These are phyloP conservation scores for Lenzites betulinus DNA, from an alignment of 768 basidiomycete genomes.

Conservation along the genomic window DNA sequence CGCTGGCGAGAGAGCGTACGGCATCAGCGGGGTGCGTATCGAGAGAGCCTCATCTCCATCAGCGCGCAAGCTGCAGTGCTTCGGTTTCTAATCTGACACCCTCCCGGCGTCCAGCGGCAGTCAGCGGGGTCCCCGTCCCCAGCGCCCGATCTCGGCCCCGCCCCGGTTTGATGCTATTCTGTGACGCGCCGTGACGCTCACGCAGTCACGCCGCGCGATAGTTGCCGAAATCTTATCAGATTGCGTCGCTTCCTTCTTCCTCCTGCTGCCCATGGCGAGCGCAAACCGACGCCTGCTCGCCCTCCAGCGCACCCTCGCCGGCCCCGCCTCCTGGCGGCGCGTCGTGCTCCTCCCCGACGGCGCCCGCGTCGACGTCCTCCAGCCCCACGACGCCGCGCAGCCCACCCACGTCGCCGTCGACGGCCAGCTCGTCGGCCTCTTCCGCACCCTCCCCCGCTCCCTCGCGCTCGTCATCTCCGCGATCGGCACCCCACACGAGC, in stretches of 20 bases:
- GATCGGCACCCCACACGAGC: slow-evolving; percentile 20
- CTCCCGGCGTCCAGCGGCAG: background rate
- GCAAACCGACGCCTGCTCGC: slow-evolving; percentile 11
- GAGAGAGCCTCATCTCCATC: too few relatives aligned
- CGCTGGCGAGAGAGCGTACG: background rate
- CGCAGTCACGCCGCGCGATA: too few relatives aligned
- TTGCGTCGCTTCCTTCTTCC: slow-evolving; percentile 1
- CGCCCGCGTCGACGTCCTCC: slow-evolving; percentile 10
- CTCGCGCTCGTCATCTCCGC: slow-evolving; percentile 21
- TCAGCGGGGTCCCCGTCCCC: too few relatives aligned
- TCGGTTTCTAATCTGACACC: background rate
- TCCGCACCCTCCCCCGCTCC: slow-evolving; percentile 19
- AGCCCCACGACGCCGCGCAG: background rate
- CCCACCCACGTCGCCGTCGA: slow-evolving; percentile 17
- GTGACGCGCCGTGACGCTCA: background rate
- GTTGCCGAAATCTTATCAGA: slow-evolving; percentile 19
- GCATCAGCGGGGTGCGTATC: too few relatives aligned
- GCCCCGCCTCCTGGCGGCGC: background rate
- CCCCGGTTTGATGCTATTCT: background rate
- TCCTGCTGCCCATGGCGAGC: slow-evolving; percentile 1
- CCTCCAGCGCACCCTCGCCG: slow-evolving; percentile 11
- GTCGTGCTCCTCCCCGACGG: slow-evolving; percentile 18
- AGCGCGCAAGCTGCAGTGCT: background rate
- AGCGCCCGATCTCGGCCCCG: background rate
- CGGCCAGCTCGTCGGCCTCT: slow-evolving; percentile 15